Percentiles rank a stretch among this genome's conserved stretches.
Evolutionary conservation across 371 early-diverging fungal genomes (phyloP).

Genomic region (Mortierella sp.): DNA sequence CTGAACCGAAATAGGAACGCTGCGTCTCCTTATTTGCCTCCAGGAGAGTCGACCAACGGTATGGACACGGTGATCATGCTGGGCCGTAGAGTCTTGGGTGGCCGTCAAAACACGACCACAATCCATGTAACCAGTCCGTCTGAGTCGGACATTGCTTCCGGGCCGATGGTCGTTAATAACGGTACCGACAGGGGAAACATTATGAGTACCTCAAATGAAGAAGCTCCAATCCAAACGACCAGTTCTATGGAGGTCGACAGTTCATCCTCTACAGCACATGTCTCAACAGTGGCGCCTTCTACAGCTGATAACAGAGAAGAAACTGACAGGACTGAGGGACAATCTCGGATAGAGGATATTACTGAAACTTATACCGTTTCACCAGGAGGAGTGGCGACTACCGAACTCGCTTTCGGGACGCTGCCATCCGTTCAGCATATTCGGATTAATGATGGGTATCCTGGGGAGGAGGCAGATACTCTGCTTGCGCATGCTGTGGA

Average conservation of each 20-base stretch:
- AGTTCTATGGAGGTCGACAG: too few relatives aligned
- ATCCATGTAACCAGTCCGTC: too few relatives aligned
- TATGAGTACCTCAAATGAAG: too few relatives aligned
- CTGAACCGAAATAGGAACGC: conserved; percentile 9
- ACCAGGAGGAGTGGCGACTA: not conserved
- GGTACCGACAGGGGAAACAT: too few relatives aligned
- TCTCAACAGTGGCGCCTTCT: too few relatives aligned
- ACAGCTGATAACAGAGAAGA: too few relatives aligned
- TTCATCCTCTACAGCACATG: too few relatives aligned
- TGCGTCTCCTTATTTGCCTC: not conserved
- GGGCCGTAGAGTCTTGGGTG: too few relatives aligned
- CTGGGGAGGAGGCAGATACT: conserved; percentile 20
- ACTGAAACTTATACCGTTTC: not conserved
- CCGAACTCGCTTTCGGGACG: not conserved
- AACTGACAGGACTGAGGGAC: too few relatives aligned
- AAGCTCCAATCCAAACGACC: too few relatives aligned
- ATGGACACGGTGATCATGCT: not conserved
- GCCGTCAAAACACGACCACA: too few relatives aligned
- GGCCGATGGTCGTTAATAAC: not conserved
- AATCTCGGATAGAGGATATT: not conserved
- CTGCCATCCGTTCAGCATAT: conserved; percentile 30
- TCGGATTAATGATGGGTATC: conserved; percentile 36
- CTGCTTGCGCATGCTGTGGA: conserved; percentile 13
- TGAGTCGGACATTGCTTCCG: too few relatives aligned
- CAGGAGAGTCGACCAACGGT: not conserved